Base-by-base conservation (phyloP, 176 grass and related monocot species). In the Triticum dicoccoides region DNA sequence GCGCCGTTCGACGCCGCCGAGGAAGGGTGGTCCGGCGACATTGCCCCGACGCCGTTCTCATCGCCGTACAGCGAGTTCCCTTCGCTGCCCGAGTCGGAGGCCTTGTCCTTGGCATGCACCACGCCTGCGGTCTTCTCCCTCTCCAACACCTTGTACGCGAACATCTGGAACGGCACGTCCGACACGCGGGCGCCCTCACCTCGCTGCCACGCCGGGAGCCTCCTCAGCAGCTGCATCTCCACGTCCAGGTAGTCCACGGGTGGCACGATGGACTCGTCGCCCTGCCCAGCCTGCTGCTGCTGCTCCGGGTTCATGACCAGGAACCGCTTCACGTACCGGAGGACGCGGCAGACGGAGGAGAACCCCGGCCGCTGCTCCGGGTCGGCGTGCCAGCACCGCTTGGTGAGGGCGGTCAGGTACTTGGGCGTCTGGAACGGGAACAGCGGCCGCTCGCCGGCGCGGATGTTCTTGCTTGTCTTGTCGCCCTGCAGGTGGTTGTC, bases 381-480 rank as follows among this genome's bases (percentile, higher is more conserved):
- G 66, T 98, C 93, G 7, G 90, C 77, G 56, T 95, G 87, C 97
- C 97, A 98, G 78, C 93, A 98, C 56, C 91, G 86, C 85, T 90
- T 98, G 0, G 94, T 98, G 10, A 98, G 67, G 21, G 82, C 24
- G 8, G 94, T 87, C 20, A 98, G 88, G 85, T 92, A 96, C 79
- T 96, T 98, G 30, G 97, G 97, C 17, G 88, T 80, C 76, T 95
- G 93, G 88, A 91, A 98, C 1, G 97, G 88, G 88, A 98, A 98
- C 73, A 98, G 76, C 4, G 97, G 92, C 65, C 97, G 80, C 84
- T 96, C 97, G 27, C 92, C 91, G 8, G 92, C 88, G 76, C 90
- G 82, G 86, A 98, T 96, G 87, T 98, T 98, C 94, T 94, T 94
- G 84, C 88, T 96, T 77, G 90, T 98, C 89, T 96, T 96, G 65